phyloP scores from a whole-genome alignment of 2,329 filamentous ascomycete genomes.

The Chaetomiaceae sp. region DNA sequence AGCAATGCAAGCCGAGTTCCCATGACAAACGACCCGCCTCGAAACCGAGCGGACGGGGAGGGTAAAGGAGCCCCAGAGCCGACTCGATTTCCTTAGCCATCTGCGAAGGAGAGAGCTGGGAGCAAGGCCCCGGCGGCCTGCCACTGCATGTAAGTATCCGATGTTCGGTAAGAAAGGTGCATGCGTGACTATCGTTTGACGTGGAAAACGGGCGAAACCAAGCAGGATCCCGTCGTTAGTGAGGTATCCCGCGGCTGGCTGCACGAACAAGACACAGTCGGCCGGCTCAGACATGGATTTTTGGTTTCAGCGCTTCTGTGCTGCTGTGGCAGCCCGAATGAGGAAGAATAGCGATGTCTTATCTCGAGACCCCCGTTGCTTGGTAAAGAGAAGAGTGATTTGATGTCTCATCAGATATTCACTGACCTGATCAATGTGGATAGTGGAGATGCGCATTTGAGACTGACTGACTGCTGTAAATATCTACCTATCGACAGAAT shows the following conservation, averaged over 20 bases:
- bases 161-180: not conserved
- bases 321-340: no score
- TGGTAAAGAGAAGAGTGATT: no score
- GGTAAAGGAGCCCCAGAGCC: not conserved
- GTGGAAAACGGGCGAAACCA: not conserved
- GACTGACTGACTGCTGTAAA: not conserved
- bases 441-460: conserved; percentile 8
- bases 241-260: not conserved
- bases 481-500: conserved; percentile 1
- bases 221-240: conserved; percentile 6
- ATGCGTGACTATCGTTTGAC: not conserved
- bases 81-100: not conserved
- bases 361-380: no score
- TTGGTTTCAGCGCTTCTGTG: no score
- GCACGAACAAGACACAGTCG: not conserved
- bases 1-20: no score
- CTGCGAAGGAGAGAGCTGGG: not conserved
- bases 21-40: no score
- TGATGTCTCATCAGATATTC: not conserved
- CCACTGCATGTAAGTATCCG: not conserved
- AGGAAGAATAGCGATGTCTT: no score
- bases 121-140: not conserved
- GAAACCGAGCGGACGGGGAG: not conserved
- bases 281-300: not conserved
- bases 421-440: not conserved